Evolutionary conservation across 139 green algal species (phyloP).

Genomic region (Coccomyxa sp.): DNA sequence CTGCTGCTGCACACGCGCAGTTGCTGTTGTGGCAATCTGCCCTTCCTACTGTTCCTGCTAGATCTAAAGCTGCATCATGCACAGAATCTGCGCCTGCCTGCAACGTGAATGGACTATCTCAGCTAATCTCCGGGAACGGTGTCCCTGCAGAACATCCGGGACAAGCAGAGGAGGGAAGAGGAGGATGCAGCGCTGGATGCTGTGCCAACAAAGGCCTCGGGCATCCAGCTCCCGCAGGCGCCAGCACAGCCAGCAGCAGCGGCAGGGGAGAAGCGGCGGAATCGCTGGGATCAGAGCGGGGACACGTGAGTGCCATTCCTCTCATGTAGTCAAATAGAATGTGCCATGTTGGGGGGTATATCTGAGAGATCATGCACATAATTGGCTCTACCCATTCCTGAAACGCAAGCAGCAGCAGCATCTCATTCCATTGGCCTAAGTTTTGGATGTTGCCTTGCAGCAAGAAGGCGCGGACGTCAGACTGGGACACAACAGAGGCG

Average conservation of each 20-base stretch:
- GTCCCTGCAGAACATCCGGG: conserved; percentile 84
- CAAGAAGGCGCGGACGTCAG: conserved; percentile 61
- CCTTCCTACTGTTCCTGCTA: too few relatives aligned
- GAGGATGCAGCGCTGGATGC: conserved; percentile 24
- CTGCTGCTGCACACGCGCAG: too few relatives aligned
- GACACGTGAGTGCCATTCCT: conserved; percentile 15
- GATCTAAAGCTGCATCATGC: too few relatives aligned
- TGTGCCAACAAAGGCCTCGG: conserved; percentile 49
- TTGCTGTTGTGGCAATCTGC: too few relatives aligned
- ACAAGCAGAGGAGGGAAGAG: conserved; percentile 63
- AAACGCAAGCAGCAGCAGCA: too few relatives aligned
- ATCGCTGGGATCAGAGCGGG: conserved; percentile 78
- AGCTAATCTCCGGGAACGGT: too few relatives aligned
- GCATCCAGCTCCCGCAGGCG: conserved; percentile 21
- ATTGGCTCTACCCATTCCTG: too few relatives aligned
- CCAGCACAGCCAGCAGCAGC: conserved; percentile 26
- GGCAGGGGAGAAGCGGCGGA: conserved; percentile 58
- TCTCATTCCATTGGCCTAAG: too few relatives aligned
- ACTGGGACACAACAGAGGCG: conserved; percentile 84
- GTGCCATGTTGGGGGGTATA: too few relatives aligned
- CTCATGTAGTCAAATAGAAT: not conserved
- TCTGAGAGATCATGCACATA: too few relatives aligned
- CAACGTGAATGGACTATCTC: too few relatives aligned
- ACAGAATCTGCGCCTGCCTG: too few relatives aligned
- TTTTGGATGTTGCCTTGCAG: conserved; percentile 23